Evolutionary conservation across 768 basidiomycete genomes (phyloP), one percentile per base, ranked within the genome.

Genomic region (button mushroom (Agaricus bisporus)): DNA sequence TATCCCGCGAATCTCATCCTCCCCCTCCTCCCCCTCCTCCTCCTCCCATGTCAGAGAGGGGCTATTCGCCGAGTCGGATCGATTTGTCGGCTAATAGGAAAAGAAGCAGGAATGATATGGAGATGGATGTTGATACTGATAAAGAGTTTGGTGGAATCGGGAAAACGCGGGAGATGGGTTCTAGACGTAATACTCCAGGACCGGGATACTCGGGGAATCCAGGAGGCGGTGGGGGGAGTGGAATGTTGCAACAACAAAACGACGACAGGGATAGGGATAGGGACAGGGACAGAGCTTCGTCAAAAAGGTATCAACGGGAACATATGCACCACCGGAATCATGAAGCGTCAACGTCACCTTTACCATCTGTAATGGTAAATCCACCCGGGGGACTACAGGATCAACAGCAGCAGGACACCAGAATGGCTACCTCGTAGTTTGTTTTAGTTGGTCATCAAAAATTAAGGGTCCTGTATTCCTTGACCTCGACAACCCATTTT

Each of bases 221-320:
- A 59, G 56, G 62, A 53, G 55, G 63, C 59, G 66, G 62, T 42
- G 47, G 61, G 60, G 56, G 62, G 52, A 53, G 63, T 60, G 66
- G 62, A 43, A 67, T 73, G 61, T 64, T 70, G 43, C 61, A 69
- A 46, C 77, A 22, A 11, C 10, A 28, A 8, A 5, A 26, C 32
- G 25, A 9, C 12, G n/a, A n/a, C n/a, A 28, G 44, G 18, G 51
- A 53, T n/a, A 22, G 22, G 32, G 51, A 53, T 20, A 54, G 52
- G 38, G 52, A 54, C 41, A 47, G 45, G 45, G 79, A 81, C 61
- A 77, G 81, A 72, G 74, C 79, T 42, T 65, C 59, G 22, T 56
- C 72, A 49, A 83, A 83, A 71, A 78, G 82, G 56, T 79, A 81
- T 64, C 82, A 81, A 67, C 75, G 76, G 61, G 77, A 78, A 64